Evolutionary conservation across 768 basidiomycete genomes (phyloP), one percentile per base, ranked within the genome.

Genomic region (Tylopilus vinaceipallidus): DNA sequence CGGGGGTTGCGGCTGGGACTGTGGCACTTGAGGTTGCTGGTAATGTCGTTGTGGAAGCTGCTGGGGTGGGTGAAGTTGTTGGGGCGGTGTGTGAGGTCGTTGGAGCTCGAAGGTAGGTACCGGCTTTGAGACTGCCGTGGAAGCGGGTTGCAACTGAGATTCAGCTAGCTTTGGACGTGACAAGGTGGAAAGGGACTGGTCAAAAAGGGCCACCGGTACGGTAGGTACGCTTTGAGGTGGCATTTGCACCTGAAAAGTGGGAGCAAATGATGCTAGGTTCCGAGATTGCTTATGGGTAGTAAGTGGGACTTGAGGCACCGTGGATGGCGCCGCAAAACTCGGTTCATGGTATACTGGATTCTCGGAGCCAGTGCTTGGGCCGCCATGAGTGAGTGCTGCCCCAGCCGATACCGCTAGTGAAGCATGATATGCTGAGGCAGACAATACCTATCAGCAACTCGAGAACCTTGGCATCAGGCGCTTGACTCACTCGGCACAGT

Each of bases 401-500:
- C 30, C 40, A 3, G 3, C 23, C 57, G 39, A 38, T 42, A 39
- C 57, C 4, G 36, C 24, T 9, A 39, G 16, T n/a, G 47, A 22
- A 42, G 27, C 4, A 27, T 56, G 10, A 35, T 60, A 40, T 42
- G 47, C 35, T 37, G 17, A 3, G 22, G 46, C 44, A 9, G 6
- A 29, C 17, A 5, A 23, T 32, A 45, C 17, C 23, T 22, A 22
- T 56, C 29, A 56, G 44, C 14, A 22, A 32, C 7, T 7, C 14
- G 30, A 35, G 38, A 13, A 32, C 4, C 22, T 9, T 24, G 4
- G 14, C 5, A 37, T 32, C 10, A 4, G 6, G 19, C 19, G 10
- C 33, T 26, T 26, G 23, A 60, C 57, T 22, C 19, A 63, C 63
- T 52, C 26, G 48, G 36, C 11, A 36, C 13, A 13, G 33, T 7